phyloP scores from a whole-genome alignment of 2,329 filamentous ascomycete species.

The Monilinia laxa region DNA sequence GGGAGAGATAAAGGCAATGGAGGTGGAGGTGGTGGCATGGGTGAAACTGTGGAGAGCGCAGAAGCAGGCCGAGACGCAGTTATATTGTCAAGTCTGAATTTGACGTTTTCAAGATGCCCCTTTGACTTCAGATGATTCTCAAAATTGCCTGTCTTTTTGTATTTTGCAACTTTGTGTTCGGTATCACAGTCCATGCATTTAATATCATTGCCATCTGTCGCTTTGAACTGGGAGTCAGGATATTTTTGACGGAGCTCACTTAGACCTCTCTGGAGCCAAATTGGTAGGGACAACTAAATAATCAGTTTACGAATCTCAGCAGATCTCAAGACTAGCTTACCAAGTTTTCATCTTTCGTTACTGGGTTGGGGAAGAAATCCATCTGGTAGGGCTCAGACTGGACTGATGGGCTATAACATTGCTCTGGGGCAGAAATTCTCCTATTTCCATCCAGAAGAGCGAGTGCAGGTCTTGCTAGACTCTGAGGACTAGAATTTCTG shows the following conservation, averaged over 20 bases:
- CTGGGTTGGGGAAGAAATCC: neutral
- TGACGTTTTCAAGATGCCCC: neutral
- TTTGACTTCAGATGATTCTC: slow-evolving; percentile 13
- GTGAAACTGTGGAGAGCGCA: neutral
- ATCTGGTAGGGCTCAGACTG: slow-evolving; percentile 7
- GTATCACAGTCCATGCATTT: slow-evolving; percentile 17
- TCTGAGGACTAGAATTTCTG: slow-evolving; percentile 13
- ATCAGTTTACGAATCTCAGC: neutral
- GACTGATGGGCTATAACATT: slow-evolving; percentile 13
- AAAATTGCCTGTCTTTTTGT: slow-evolving; percentile 1
- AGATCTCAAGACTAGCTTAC: neutral
- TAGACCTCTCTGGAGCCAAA: slow-evolving; percentile 18
- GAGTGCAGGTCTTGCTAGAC: slow-evolving; percentile 10
- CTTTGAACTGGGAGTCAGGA: slow-evolving; percentile 9
- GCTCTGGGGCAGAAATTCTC: slow-evolving; percentile 7
- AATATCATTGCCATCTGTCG: neutral
- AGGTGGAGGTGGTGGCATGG: slow-evolving; percentile 13
- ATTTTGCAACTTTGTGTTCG: neutral
- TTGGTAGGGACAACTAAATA: slow-evolving; percentile 6
- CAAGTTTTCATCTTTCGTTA: neutral
- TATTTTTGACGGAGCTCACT: slow-evolving; percentile 15
- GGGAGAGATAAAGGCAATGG: neutral
- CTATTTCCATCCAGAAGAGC: slow-evolving; percentile 15
- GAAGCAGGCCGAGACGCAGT: neutral
- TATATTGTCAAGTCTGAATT: neutral